Conservation (phyloP, 176 grass and related monocot species). For the Chloris gayana region DNA sequence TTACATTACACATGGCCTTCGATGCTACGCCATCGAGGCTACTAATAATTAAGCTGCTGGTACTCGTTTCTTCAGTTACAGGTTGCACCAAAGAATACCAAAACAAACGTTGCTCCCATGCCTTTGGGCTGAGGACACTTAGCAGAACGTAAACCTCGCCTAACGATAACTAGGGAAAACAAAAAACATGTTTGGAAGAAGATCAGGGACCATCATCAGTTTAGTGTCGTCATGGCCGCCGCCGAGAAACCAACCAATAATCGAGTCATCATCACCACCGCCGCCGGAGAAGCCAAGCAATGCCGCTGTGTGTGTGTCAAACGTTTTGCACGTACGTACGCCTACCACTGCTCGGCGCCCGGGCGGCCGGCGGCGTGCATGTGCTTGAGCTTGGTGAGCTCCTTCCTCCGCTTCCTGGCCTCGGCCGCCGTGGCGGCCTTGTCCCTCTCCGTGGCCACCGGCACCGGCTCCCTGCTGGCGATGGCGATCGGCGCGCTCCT, state of each 20-base stretch:
- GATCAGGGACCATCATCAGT: not conserved
- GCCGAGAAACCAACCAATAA: constrained; percentile 14
- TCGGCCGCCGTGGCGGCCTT: constrained; percentile 53
- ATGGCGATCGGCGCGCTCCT: not conserved
- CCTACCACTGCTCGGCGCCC: constrained; percentile 31
- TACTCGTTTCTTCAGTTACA: too few species aligned
- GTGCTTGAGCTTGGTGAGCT: constrained; percentile 69
- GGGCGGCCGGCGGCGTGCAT: constrained; percentile 40
- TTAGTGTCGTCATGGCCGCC: not conserved
- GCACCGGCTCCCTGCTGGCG: not conserved
- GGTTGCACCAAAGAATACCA: too few species aligned
- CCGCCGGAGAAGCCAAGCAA: constrained; percentile 5
- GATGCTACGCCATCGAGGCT: not conserved
- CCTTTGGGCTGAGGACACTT: not conserved
- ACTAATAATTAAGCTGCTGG: not conserved
- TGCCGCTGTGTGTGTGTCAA: not conserved
- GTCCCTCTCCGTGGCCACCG: constrained; percentile 1
- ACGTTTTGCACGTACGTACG: too few species aligned
- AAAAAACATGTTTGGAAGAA: not conserved
- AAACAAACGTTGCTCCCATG: not conserved
- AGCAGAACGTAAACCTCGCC: not conserved
- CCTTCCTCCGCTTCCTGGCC: constrained; percentile 71
- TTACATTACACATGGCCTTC: not conserved
- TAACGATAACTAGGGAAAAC: not conserved
- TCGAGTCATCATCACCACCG: constrained; percentile 2